phyloP scores from a whole-genome alignment of 306 rosid species.

The Neltuma alba region DNA sequence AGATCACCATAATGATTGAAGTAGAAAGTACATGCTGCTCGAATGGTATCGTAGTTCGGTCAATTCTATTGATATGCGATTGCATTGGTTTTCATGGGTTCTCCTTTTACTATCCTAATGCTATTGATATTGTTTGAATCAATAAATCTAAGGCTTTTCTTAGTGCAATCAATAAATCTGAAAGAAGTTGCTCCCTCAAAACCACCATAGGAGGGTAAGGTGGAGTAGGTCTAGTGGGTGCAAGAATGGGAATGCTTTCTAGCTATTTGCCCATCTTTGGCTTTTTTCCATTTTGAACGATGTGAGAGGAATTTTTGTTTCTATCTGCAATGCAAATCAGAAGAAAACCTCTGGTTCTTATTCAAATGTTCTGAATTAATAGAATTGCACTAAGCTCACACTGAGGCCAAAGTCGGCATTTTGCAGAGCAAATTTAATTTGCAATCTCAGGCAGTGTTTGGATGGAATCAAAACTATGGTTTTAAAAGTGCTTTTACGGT shows the following conservation, averaged over 20 bases:
- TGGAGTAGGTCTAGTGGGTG: neutral
- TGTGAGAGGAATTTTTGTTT: neutral
- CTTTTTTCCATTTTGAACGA: neutral
- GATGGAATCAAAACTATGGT: too few relatives aligned
- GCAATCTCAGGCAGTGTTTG: too few relatives aligned
- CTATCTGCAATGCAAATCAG: neutral
- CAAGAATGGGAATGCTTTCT: neutral
- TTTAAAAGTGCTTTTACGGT: too few relatives aligned
- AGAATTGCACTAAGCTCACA: neutral
- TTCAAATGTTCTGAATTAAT: neutral
- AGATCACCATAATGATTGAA: neutral
- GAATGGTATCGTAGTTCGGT: neutral
- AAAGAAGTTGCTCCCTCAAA: neutral
- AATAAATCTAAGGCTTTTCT: neutral
- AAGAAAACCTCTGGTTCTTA: conserved; percentile 10
- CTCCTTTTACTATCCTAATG: neutral
- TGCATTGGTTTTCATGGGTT: neutral
- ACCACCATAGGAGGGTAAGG: neutral
- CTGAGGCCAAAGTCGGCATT: neutral
- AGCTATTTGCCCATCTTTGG: neutral
- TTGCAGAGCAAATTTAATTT: conserved; percentile 8
- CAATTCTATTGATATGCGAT: neutral
- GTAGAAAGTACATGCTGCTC: conserved; percentile 6
- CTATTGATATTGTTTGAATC: neutral
- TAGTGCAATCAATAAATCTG: neutral